Base-by-base conservation (phyloP, 257 asterid species). In the Capsicum chinense region DNA sequence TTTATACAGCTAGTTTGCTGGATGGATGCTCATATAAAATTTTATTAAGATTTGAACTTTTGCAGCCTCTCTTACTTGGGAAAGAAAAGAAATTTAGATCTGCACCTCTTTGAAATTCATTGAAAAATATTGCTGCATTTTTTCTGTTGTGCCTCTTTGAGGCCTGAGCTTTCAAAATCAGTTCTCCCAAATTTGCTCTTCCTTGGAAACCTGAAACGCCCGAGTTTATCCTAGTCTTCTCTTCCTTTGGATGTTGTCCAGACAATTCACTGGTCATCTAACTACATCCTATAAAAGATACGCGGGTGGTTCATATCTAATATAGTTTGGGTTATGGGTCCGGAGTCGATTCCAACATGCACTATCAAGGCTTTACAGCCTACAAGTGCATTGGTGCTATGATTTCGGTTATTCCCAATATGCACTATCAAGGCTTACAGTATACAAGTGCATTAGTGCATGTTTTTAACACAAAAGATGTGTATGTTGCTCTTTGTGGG, bases 11-110 rank as follows among this genome's bases (percentile, higher is more conserved):
- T 78, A 54, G 64, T 78, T 74, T 21, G 21, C 64, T 78, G 48
- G 81, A 54, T 78, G 82, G 81, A 54, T 78, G 82, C 82, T 78
- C 16, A 56, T 78, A 15, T 52, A 33, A 76, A 26, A 13, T 33
- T 26, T 26, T 54, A 54, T 63, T 4, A 78, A 78, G 16, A 78
- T 54, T 78, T 78, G 50, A 54, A 52, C 12, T 26, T 26, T 7
- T 78, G 64, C 82, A 7, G 33, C 64, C 10, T 54, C 81, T 78
- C 0, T 78, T 33, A 78, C 64, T 26, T 26, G 0, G 50, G 39
- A 21, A 52, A 52, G 63, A 52, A 26, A 78, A 78, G 64, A 54
- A 54, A 78, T 54, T 26, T 78, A 54, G 82, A 33, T 78, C 9
- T 54, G 81, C 19, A 10, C 19, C 7, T 74, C 62, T 21, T 21